These are phyloP conservation scores for Juncus inflexus DNA, from an alignment of 176 grass and related monocot species.

Conservation along the genomic window DNA sequence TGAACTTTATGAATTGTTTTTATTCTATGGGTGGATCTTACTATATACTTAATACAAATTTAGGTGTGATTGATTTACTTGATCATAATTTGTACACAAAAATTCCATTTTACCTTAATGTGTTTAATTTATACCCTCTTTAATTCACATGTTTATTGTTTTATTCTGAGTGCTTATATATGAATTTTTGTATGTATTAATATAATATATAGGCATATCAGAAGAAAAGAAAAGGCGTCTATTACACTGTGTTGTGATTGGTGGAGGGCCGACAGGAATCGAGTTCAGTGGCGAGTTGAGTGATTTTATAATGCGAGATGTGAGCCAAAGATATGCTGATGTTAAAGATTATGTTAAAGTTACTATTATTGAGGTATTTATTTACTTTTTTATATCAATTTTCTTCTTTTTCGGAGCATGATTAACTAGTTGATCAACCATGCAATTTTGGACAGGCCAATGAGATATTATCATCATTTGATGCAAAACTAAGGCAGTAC, in stretches of 20 bases:
- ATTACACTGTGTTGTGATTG: slow-evolving; percentile 83
- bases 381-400: not conserved
- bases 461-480: slow-evolving; percentile 87
- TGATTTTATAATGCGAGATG: slow-evolving; percentile 84
- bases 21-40: no score
- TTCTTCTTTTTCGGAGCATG: not conserved
- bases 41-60: no score
- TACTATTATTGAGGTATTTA: slow-evolving; percentile 82
- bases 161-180: not conserved
- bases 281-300: slow-evolving; percentile 97
- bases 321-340: slow-evolving; percentile 62
- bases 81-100: not conserved
- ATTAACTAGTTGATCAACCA: not conserved
- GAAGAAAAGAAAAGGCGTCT: slow-evolving; percentile 61
- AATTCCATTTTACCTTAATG: not conserved
- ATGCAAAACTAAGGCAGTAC: slow-evolving; percentile 65
- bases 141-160: not conserved
- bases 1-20: no score
- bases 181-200: not conserved
- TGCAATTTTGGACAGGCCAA: slow-evolving; percentile 43
- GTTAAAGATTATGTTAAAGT: slow-evolving; percentile 89
- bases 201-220: slow-evolving; percentile 45
- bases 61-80: no score
- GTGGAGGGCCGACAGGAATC: slow-evolving; percentile 84
- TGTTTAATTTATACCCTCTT: not conserved